Conservation (phyloP, 805 yeast genomes). For the Henningerozyma blattae region DNA sequence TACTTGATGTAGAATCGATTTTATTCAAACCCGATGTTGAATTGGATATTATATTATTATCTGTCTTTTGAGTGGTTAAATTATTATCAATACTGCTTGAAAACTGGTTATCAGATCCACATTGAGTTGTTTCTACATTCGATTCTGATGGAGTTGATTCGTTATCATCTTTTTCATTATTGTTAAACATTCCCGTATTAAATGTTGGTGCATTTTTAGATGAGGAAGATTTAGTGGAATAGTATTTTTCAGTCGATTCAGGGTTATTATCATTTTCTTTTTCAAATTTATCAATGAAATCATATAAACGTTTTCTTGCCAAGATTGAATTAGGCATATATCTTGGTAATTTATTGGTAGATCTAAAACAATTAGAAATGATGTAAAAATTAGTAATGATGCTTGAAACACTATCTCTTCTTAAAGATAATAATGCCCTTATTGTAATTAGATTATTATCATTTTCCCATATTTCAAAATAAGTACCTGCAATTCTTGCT, state of each 20-base stretch:
- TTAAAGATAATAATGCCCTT: constrained; percentile 28
- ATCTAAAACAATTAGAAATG: constrained; percentile 31
- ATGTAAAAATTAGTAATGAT: constrained; percentile 33
- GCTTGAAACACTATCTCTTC: constrained; percentile 38
- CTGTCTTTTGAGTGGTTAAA: too few relatives aligned
- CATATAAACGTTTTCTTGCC: constrained; percentile 32
- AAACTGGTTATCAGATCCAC: too few relatives aligned
- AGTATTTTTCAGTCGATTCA: constrained; percentile 1
- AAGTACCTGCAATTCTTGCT: constrained; percentile 37
- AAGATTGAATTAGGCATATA: constrained; percentile 34
- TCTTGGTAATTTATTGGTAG: constrained; percentile 28
- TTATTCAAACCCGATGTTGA: too few relatives aligned
- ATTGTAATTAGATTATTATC: constrained; percentile 23
- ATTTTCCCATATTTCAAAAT: constrained; percentile 34
- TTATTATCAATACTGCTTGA: too few relatives aligned
- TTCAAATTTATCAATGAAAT: constrained; percentile 27
- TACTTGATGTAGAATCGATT: too few relatives aligned
- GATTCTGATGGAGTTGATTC: constrained; percentile 1
- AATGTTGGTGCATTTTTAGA: background rate
- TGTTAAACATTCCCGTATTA: background rate
- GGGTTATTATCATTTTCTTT: constrained; percentile 1
- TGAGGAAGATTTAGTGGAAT: too few relatives aligned
- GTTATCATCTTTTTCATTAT: background rate
- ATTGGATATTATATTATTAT: too few relatives aligned
- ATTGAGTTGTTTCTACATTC: too few relatives aligned